Conservation (phyloP, 2,329 filamentous ascomycete genomes). For the Colletotrichum sublineola region DNA sequence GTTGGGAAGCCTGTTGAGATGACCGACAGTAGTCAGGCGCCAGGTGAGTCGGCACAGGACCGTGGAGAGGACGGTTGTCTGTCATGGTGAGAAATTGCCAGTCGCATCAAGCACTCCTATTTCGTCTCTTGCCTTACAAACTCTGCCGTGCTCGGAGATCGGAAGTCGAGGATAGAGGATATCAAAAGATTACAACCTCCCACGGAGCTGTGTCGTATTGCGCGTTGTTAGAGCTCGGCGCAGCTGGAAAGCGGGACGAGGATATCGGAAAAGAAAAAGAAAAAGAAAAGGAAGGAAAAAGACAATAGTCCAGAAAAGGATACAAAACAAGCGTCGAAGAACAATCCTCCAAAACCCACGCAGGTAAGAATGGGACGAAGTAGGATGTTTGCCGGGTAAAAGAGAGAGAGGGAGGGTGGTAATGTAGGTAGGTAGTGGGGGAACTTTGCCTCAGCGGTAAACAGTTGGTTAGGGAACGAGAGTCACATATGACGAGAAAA, state of each 20-base stretch:
- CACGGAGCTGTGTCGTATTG: background rate
- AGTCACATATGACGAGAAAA: background rate
- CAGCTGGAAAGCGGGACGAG: background rate
- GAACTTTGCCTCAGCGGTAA: background rate
- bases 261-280: background rate
- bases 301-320: background rate
- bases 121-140: background rate
- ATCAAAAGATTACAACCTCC: background rate
- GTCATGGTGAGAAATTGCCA: constrained; percentile 7
- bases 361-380: background rate
- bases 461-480: background rate
- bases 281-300: too few relatives aligned
- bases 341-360: background rate
- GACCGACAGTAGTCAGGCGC: background rate
- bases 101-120: background rate
- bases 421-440: background rate
- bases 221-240: too few relatives aligned
- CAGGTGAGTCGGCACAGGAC: constrained; percentile 1
- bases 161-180: background rate
- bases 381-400: background rate
- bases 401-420: constrained; percentile 4
- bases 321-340: background rate
- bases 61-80: background rate
- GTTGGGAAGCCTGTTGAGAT: background rate
- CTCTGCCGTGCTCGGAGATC: background rate